Evolutionary conservation across 257 asterid genomes (phyloP).

Genomic region (Leptodermis oblonga): DNA sequence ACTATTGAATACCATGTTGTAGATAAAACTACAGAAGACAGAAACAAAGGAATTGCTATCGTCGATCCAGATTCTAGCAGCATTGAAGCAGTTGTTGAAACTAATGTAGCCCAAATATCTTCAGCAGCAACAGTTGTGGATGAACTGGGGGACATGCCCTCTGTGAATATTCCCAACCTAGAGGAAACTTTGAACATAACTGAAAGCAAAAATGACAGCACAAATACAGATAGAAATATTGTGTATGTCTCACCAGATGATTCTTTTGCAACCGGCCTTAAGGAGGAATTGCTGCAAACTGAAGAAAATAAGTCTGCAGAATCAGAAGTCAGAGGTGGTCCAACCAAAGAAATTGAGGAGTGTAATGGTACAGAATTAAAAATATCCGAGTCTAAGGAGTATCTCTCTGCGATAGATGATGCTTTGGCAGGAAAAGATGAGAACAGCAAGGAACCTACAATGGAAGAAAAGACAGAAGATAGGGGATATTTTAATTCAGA

Average conservation of each 20-base stretch:
- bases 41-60: background rate
- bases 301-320: conserved; percentile 4
- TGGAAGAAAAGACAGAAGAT: conserved; percentile 1
- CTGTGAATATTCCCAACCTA: background rate
- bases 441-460: background rate
- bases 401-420: background rate
- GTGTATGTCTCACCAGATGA: background rate
- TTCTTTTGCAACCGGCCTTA: conserved; percentile 6
- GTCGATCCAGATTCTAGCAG: background rate
- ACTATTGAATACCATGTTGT: background rate
- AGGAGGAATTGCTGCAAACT: conserved; percentile 6
- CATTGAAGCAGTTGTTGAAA: background rate
- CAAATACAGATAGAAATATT: background rate
- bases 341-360: background rate
- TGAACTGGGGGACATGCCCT: background rate
- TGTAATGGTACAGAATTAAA: conserved; percentile 6
- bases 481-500: background rate
- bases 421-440: conserved; percentile 1
- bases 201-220: background rate
- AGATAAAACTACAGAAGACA: conserved; percentile 2
- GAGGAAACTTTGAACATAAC: background rate
- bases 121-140: conserved; percentile 1
- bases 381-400: background rate
- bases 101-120: background rate
- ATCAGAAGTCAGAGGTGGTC: background rate